These are phyloP conservation scores for Lenwebbia sp. DNA, from an alignment of 345 rosid species.

Conservation along the genomic window DNA sequence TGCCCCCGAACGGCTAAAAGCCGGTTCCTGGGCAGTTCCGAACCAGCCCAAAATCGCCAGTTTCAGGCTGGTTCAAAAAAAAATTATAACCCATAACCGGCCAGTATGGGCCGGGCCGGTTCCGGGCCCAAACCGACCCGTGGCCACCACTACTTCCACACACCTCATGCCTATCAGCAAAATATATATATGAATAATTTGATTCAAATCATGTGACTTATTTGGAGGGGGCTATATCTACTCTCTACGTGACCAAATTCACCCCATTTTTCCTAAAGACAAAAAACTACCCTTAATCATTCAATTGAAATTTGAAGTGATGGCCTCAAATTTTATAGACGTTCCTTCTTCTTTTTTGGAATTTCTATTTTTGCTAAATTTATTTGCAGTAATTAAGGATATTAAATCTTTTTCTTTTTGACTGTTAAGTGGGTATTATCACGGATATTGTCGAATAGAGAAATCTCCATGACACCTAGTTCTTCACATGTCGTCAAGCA, in stretches of 20 bases:
- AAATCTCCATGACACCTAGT: background rate
- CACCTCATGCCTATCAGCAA: background rate
- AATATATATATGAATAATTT: background rate
- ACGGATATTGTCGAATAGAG: background rate
- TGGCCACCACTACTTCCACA: too few species aligned
- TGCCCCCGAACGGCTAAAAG: too few species aligned
- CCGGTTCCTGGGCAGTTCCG: too few species aligned
- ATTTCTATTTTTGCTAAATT: background rate
- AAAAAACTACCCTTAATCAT: background rate
- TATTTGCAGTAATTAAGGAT: background rate
- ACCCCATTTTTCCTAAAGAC: background rate
- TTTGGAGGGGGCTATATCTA: background rate
- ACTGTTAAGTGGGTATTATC: background rate
- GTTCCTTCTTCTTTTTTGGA: background rate
- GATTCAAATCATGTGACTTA: background rate
- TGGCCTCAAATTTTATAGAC: background rate
- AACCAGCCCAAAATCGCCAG: too few species aligned
- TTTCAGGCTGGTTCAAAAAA: too few species aligned
- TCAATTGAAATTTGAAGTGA: background rate
- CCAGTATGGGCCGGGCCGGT: too few species aligned
- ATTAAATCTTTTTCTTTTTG: background rate
- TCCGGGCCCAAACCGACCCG: too few species aligned
- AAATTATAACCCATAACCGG: too few species aligned
- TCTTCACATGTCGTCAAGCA: background rate
- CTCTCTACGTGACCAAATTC: background rate